Conservation (phyloP, 2,329 filamentous ascomycete genomes). For the Hypoxylon sp. region DNA sequence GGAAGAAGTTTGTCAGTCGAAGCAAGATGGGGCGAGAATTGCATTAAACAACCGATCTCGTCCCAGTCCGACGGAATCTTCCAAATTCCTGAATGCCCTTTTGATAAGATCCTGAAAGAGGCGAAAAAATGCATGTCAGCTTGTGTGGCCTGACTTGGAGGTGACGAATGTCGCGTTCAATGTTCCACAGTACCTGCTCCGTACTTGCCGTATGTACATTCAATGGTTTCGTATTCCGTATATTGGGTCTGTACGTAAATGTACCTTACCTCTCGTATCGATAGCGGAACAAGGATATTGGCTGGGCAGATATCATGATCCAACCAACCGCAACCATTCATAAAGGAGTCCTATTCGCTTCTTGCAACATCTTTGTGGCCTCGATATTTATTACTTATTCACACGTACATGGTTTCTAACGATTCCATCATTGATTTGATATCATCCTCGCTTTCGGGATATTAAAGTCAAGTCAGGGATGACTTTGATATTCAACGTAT, state of each 20-base stretch:
- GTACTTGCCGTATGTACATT: conserved; percentile 7
- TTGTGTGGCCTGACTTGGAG: conserved; percentile 41
- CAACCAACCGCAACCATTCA: conserved; percentile 24
- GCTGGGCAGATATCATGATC: conserved; percentile 44
- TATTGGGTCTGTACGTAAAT: not conserved
- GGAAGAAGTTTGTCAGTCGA: conserved; percentile 9
- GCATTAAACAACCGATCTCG: conserved; percentile 37
- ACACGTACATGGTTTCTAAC: conserved; percentile 17
- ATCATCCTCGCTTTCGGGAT: conserved; percentile 14
- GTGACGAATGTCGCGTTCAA: conserved; percentile 31
- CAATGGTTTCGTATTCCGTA: not conserved
- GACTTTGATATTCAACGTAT: conserved; percentile 7
- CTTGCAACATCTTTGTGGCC: conserved; percentile 25
- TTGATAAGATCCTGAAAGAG: conserved; percentile 22
- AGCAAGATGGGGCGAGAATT: conserved; percentile 6
- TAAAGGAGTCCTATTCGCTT: conserved; percentile 25
- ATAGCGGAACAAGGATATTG: conserved; percentile 35
- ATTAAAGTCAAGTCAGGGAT: conserved; percentile 17
- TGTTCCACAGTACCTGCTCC: not conserved
- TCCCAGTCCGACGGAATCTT: conserved; percentile 37
- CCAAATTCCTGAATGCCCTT: conserved; percentile 25
- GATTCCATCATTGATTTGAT: conserved; percentile 26
- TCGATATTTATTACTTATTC: conserved; percentile 28
- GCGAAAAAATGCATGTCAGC: conserved; percentile 39
- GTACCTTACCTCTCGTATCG: conserved; percentile 25